Percentiles rank a stretch among this genome's conserved stretches.
Evolutionary conservation across 805 yeast genomes (phyloP).

Genomic region (Wickerhamiella allomyrinae): DNA sequence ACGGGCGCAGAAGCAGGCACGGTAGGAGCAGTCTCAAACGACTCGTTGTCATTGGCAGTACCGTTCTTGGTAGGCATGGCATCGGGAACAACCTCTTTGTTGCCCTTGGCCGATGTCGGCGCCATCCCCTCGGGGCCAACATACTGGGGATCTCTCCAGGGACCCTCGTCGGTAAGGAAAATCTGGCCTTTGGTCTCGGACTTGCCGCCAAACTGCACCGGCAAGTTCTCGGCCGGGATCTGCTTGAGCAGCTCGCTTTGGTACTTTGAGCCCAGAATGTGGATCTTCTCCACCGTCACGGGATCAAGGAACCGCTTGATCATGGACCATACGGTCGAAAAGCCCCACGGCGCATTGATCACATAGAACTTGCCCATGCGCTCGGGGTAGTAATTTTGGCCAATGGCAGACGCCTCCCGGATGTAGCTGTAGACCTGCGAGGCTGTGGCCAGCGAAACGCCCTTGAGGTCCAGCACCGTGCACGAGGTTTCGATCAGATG

Average conservation of each 20-base stretch:
- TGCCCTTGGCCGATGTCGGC: slow-evolving; percentile 29
- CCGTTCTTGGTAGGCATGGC: background rate
- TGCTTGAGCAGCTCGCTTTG: slow-evolving; percentile 75
- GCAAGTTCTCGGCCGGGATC: slow-evolving; percentile 86
- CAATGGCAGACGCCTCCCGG: slow-evolving; percentile 82
- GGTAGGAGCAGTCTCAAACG: background rate
- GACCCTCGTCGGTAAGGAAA: slow-evolving; percentile 81
- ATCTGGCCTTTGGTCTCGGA: slow-evolving; percentile 55
- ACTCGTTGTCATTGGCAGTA: slow-evolving; percentile 2
- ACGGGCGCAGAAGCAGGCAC: background rate
- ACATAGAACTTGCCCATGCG: slow-evolving; percentile 97
- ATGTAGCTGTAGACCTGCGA: slow-evolving; percentile 78
- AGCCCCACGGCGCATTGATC: slow-evolving; percentile 95
- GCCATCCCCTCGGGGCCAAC: slow-evolving; percentile 96
- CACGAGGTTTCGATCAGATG: slow-evolving; percentile 85
- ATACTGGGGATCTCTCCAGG: slow-evolving; percentile 84
- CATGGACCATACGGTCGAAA: slow-evolving; percentile 79
- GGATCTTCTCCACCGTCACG: slow-evolving; percentile 89
- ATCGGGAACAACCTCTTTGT: background rate
- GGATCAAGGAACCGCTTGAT: slow-evolving; percentile 95
- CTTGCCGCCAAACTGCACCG: slow-evolving; percentile 77
- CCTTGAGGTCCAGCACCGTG: slow-evolving; percentile 89
- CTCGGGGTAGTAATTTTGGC: slow-evolving; percentile 97
- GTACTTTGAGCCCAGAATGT: slow-evolving; percentile 68
- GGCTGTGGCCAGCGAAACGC: slow-evolving; percentile 74